Base-by-base conservation (phyloP, 2,329 filamentous ascomycete genomes). In the Arthrobotrys sphaeroides region DNA sequence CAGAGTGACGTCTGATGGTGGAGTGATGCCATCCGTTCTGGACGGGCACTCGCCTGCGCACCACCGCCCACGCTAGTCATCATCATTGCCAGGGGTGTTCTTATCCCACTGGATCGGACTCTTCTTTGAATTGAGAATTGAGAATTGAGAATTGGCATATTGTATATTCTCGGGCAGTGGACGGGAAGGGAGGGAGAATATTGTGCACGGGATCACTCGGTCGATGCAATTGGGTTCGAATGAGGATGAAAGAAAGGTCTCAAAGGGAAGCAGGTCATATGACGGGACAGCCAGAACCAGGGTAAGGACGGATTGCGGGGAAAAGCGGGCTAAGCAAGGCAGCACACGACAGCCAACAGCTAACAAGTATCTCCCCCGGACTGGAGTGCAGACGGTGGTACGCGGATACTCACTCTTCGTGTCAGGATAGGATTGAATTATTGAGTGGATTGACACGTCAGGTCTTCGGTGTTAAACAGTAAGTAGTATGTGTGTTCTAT, bases 1-100 rank as follows among this genome's bases (percentile, higher is more conserved):
- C 1, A 42, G 22, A 12, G 65, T 72, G 67, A 72, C 47, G 67
- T 72, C 57, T 72, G 67, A 72, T 64, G 47, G 67, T 72, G 67
- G 67, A 72, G 67, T 72, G 67, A 72, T 59, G 47, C 26, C 40
- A 26, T 51, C 36, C 55, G 26, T 55, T 55, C 28, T n/a, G 20
- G 20, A 22, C 6, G 3, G 26, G 24, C 45, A 28, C 26, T 53
- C 13, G 47, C 47, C 26, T 53, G 13, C n/a, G 36, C 36, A 12
- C 5, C 31, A 33, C 36, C 36, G 5, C 36, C 12, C 5, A 40
- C 12, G 36, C n/a, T n/a, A n/a, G n/a, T n/a, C n/a, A n/a, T n/a
- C n/a, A n/a, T n/a, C n/a, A n/a, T n/a, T n/a, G n/a, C n/a, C n/a
- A n/a, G n/a, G n/a, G n/a, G n/a, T n/a, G n/a, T n/a, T n/a, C n/a